Evolutionary conservation across 768 basidiomycete species (phyloP).

Genomic region (Vararia minispora): DNA sequence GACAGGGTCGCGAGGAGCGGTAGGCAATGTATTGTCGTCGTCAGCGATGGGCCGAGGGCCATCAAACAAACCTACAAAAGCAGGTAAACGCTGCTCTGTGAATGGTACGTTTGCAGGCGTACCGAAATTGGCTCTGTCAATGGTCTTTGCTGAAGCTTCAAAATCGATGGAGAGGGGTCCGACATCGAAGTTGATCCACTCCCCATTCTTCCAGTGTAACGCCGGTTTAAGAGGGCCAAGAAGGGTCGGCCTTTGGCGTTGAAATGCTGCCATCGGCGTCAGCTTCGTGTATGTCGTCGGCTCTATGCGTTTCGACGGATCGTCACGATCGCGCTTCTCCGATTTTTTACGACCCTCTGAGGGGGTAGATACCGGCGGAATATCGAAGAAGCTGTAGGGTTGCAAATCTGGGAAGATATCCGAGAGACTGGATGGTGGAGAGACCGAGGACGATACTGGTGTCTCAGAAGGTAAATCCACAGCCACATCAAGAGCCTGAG

Average conservation of each 20-base stretch:
- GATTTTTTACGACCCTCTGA: slow-evolving; percentile 21
- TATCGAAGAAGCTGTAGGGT: slow-evolving; percentile 44
- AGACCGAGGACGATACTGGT: too few relatives aligned
- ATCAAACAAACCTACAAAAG: slow-evolving; percentile 13
- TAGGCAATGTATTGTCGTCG: slow-evolving; percentile 11
- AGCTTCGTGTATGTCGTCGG: slow-evolving; percentile 71
- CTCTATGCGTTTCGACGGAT: slow-evolving; percentile 66
- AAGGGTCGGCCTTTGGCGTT: slow-evolving; percentile 75
- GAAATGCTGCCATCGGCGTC: slow-evolving; percentile 63
- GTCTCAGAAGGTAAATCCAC: slow-evolving; percentile 18
- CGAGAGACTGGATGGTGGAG: slow-evolving; percentile 36
- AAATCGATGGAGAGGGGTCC: slow-evolving; percentile 9
- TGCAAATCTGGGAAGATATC: slow-evolving; percentile 82
- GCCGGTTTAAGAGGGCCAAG: slow-evolving; percentile 78
- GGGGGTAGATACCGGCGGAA: slow-evolving; percentile 10
- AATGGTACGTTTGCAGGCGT: slow-evolving; percentile 20
- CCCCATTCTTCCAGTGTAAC: slow-evolving; percentile 54
- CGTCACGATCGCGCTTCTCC: slow-evolving; percentile 51
- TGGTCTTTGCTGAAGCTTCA: slow-evolving; percentile 20
- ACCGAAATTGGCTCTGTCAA: slow-evolving; percentile 31
- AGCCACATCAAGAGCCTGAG: neutral
- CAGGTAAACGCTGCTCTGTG: too few relatives aligned
- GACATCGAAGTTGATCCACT: slow-evolving; percentile 54
- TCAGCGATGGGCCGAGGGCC: slow-evolving; percentile 9
- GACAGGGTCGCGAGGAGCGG: slow-evolving; percentile 6